Percentiles rank a stretch among this genome's conserved stretches.
These are phyloP conservation scores for Crithidia brevicula DNA, from an alignment of 208 protist genomes.

Conservation along the genomic window DNA sequence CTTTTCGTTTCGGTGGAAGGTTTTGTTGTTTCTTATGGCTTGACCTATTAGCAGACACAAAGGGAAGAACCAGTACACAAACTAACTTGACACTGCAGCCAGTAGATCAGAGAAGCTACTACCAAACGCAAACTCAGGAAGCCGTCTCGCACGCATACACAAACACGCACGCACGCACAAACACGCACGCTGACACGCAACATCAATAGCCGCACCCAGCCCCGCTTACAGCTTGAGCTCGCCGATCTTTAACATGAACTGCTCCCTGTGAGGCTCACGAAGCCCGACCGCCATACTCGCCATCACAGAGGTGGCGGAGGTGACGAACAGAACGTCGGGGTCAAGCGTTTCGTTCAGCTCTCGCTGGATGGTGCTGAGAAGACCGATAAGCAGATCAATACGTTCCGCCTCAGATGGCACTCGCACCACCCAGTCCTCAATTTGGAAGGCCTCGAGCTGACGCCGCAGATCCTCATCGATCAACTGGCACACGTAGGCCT, in stretches of 20 bases:
- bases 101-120: not conserved
- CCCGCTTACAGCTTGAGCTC: conserved; percentile 57
- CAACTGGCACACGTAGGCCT: conserved; percentile 55
- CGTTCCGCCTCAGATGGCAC: conserved; percentile 63
- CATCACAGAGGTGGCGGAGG: conserved; percentile 66
- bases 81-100: not conserved
- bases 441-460: conserved; percentile 53
- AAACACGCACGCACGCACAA: not conserved
- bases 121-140: too few species aligned
- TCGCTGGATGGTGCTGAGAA: conserved; percentile 63
- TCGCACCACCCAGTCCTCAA: conserved; percentile 52
- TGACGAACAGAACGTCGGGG: conserved; percentile 81
- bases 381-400: conserved; percentile 74
- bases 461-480: conserved; percentile 59
- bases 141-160: too few species aligned
- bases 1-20: too few species aligned
- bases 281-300: conserved; percentile 71
- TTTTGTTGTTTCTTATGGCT: too few species aligned
- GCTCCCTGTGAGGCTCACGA: conserved; percentile 58
- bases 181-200: too few species aligned
- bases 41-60: conserved; percentile 11
- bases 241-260: conserved; percentile 76
- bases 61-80: not conserved
- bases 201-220: too few species aligned
- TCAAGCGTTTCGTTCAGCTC: conserved; percentile 66